Base-by-base conservation (phyloP, 352 stramenopile genomes). In the Globisporangium orthogonon region DNA sequence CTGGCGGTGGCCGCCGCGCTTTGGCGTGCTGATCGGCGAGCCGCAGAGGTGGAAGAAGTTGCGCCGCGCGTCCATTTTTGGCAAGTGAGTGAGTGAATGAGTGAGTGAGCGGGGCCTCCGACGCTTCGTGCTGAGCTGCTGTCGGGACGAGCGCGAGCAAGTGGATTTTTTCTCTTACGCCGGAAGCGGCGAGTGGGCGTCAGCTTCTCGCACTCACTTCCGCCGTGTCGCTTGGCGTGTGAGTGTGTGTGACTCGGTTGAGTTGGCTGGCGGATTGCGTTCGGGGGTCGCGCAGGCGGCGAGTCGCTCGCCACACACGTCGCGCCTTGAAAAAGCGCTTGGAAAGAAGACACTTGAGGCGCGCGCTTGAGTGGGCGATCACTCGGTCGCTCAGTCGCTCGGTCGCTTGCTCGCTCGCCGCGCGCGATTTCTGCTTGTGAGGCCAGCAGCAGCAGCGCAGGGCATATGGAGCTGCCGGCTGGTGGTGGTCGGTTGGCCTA, bases 1-100 rank as follows among this genome's bases (percentile, higher is more conserved):
- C 41, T 74, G 56, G 28, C 74, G 71, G 50, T 84, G 64, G 43
- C 82, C 63, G 46, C 74, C 63, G 46, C 74, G 62, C 62, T 77
- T 83, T 31, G 76, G 58, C 9, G 78, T 86, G 37, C 82, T 82
- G 60, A 92, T 92, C 23, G 82, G 82, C 48, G 82, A 92, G n/a
- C 82, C 82, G 52, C 78, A 89, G 7, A 87, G 63, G 54, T 82
- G 73, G 56, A 88, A 90, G 62, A 92, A 92, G 50, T 69, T 54
- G 58, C 67, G 62, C 31, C 52, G 61, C 37, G 44, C n/a, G 43
- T 48, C 43, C 43, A 48, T 48, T 3, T 23, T 13, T 23, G 23
- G 23, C 23, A 23, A 23, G 23, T 23, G 23, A 23, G 23, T 1
- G 23, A 23, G 23, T 23, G 23, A 23, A 23, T 23, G 23, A 23